These are phyloP conservation scores for Hanseniaspora jakobsenii DNA, from an alignment of 805 yeast genomes.

Conservation along the genomic window DNA sequence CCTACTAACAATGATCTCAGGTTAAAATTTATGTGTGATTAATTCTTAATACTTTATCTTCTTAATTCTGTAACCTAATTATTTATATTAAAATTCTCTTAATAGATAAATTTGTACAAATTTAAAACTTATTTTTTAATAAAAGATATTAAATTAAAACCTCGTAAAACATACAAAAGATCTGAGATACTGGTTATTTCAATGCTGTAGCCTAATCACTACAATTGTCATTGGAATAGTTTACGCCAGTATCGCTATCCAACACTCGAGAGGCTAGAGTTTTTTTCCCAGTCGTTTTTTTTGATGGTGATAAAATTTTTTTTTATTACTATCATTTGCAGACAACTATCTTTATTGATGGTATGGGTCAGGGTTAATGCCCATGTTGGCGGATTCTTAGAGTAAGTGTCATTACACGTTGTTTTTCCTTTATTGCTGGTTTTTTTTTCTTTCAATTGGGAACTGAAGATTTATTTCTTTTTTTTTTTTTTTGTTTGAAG, in stretches of 20 bases:
- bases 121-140: neutral
- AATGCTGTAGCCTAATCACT: slow-evolving; percentile 15
- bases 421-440: slow-evolving; percentile 21
- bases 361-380: slow-evolving; percentile 58
- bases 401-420: slow-evolving; percentile 46
- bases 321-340: too few relatives aligned
- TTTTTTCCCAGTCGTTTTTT: too few relatives aligned
- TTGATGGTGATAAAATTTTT: too few relatives aligned
- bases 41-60: too few relatives aligned
- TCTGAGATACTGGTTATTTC: slow-evolving; percentile 14
- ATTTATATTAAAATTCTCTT: too few relatives aligned
- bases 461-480: too few relatives aligned
- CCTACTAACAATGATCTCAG: too few relatives aligned
- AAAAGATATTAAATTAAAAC: neutral
- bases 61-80: neutral
- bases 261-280: slow-evolving; percentile 61
- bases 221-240: slow-evolving; percentile 8
- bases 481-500: slow-evolving; percentile 7
- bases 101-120: neutral
- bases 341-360: slow-evolving; percentile 22
- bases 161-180: slow-evolving; percentile 16
- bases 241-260: slow-evolving; percentile 37
- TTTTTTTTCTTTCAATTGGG: too few relatives aligned
- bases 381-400: slow-evolving; percentile 97
- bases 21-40: too few relatives aligned